Base-by-base conservation (phyloP, 176 grass and related monocot species). In the Triticum timopheevii region DNA sequence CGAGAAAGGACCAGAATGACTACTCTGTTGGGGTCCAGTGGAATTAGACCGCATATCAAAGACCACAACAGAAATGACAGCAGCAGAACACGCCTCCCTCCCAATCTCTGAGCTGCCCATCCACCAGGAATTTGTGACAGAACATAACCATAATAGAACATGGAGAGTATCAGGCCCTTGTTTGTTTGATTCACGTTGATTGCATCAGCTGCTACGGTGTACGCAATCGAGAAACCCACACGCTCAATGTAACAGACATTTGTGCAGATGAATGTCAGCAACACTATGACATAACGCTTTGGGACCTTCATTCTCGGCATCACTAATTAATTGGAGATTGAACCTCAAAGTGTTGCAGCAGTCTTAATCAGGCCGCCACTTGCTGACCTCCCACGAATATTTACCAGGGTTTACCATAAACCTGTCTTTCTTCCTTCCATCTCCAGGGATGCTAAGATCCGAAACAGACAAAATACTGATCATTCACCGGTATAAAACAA, bases 361-460 rank as follows among this genome's bases (percentile, higher is more conserved):
- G 50, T 72, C 81, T 65, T 69, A 91, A 80, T 81, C 69, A 88
- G 77, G 86, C 70, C 69, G 58, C 69, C 63, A 85, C 86, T 81
- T 88, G 69, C 70, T 85, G 62, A 81, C 77, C 77, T 63, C 82
- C 81, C 90, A 91, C 47, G 62, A 80, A 70, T 69, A 83, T 69
- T 85, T 82, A 71, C 49, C 28, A 85, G 77, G 65, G 69, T 52
- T 85, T 91, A 87, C 52, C 85, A 85, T 85, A 88, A 88, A 64
- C 28, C 47, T 50, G 24, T 10, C 13, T 28, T 47, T 47, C 7
- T 76, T 76, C 42, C 73, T 76, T 76, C 73, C 73, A 76, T 76
- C 24, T 76, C 73, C 17, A 30, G 13, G 44, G 13, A 50, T 50
- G 10, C 42, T 76, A 76, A 76, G 39, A 80, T 64, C 35, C 81